Evolutionary conservation across 2,329 filamentous ascomycete species (phyloP).

Genomic region (Claviceps sp.): DNA sequence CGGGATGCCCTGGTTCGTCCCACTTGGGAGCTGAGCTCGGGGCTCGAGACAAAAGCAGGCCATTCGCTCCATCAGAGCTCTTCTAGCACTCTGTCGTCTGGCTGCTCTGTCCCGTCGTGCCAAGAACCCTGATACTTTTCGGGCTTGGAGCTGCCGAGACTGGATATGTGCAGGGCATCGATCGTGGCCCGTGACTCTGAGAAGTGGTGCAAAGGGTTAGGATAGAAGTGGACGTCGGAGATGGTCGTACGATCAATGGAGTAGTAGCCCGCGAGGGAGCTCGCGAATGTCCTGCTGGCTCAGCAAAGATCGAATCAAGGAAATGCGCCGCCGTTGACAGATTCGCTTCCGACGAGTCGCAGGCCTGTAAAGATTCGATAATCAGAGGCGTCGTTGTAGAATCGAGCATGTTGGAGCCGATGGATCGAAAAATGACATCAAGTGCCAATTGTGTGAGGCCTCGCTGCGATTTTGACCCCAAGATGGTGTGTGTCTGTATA

Average conservation of each 20-base stretch:
- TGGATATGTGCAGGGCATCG: slow-evolving; percentile 19
- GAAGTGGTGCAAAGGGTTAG: slow-evolving; percentile 3
- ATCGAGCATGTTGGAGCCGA: slow-evolving; percentile 58
- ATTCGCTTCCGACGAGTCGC: slow-evolving; percentile 70
- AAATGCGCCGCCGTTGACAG: slow-evolving; percentile 63
- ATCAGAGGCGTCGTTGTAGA: slow-evolving; percentile 42
- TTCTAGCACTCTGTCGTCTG: slow-evolving; percentile 18
- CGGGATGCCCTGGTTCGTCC: slow-evolving; percentile 17
- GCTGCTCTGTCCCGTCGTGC: slow-evolving; percentile 12
- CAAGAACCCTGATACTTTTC: slow-evolving; percentile 33
- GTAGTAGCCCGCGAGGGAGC: slow-evolving; percentile 53
- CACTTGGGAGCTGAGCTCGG: slow-evolving; percentile 20
- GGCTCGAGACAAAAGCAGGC: neutral
- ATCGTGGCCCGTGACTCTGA: slow-evolving; percentile 9
- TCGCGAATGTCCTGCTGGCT: slow-evolving; percentile 41
- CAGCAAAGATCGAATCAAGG: slow-evolving; percentile 65
- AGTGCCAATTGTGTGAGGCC: slow-evolving; percentile 86
- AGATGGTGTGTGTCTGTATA: slow-evolving; percentile 78
- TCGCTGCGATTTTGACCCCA: slow-evolving; percentile 74
- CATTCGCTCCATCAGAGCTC: slow-evolving; percentile 10
- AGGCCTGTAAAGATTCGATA: slow-evolving; percentile 59
- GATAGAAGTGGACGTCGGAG: slow-evolving; percentile 19
- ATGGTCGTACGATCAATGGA: slow-evolving; percentile 49
- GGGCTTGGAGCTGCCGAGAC: slow-evolving; percentile 18
- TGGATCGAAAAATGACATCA: slow-evolving; percentile 76